These are phyloP conservation scores for Aschersonia sp. DNA, from an alignment of 2,329 filamentous ascomycete genomes.

Conservation along the genomic window DNA sequence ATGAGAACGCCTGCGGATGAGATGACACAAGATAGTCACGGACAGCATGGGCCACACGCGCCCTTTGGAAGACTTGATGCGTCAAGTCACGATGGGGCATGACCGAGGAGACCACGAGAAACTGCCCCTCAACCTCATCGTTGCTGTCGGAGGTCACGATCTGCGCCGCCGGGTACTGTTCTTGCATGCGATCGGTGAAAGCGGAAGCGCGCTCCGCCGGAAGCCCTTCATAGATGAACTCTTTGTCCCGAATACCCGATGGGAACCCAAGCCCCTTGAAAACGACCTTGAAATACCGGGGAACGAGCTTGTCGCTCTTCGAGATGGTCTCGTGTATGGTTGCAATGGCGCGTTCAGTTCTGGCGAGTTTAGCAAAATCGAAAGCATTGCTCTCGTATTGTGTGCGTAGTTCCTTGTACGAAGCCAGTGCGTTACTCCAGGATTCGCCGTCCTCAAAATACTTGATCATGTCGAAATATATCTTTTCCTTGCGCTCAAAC, in stretches of 20 bases:
- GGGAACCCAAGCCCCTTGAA: constrained; percentile 89
- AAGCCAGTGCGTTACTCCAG: constrained; percentile 76
- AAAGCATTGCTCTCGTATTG: constrained; percentile 85
- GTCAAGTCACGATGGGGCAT: constrained; percentile 68
- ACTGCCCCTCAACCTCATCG: constrained; percentile 83
- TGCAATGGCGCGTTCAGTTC: constrained; percentile 80
- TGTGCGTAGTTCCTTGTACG: constrained; percentile 79
- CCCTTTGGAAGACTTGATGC: constrained; percentile 76
- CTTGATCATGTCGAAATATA: constrained; percentile 93
- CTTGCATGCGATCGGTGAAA: constrained; percentile 86
- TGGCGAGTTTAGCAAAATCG: constrained; percentile 83
- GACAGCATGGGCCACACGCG: constrained; percentile 69
- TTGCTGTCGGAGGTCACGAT: constrained; percentile 55
- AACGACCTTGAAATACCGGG: constrained; percentile 81
- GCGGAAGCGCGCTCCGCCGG: constrained; percentile 61
- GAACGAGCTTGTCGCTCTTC: constrained; percentile 63
- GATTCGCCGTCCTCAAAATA: constrained; percentile 89
- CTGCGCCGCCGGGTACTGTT: constrained; percentile 75
- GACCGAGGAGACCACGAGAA: constrained; percentile 67
- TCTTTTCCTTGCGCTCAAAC: constrained; percentile 82
- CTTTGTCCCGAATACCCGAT: constrained; percentile 66
- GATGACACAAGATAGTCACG: constrained; percentile 77
- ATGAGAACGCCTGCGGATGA: constrained; percentile 64
- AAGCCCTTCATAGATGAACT: constrained; percentile 80
- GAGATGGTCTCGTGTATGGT: constrained; percentile 81